phyloP scores from a whole-genome alignment of 257 asterid genomes.

The Handroanthus guayacan region DNA sequence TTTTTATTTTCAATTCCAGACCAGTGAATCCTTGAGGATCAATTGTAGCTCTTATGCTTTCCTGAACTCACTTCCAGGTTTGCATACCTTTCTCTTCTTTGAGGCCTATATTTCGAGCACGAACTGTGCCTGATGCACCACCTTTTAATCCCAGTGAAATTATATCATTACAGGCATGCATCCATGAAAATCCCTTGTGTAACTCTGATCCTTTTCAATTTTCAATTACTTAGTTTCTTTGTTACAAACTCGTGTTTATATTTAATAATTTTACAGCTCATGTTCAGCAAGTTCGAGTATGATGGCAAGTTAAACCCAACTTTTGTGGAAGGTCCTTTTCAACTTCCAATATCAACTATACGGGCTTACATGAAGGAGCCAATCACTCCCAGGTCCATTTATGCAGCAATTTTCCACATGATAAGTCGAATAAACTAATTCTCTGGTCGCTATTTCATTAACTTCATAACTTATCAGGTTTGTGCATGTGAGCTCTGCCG shows the following conservation, averaged over 20 bases:
- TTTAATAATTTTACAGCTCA: conserved; percentile 68
- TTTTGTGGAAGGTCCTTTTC: conserved; percentile 85
- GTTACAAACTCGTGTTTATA: background rate
- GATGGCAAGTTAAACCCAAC: conserved; percentile 93
- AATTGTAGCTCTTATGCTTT: conserved; percentile 7
- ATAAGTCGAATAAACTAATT: conserved; percentile 18
- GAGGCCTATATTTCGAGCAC: conserved; percentile 95
- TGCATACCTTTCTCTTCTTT: conserved; percentile 84
- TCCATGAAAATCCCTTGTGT: conserved; percentile 6
- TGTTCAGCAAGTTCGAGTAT: conserved; percentile 96
- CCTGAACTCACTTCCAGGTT: conserved; percentile 52
- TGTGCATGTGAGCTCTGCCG: conserved; percentile 96
- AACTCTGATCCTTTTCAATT: conserved; percentile 7
- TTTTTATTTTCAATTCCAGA: background rate
- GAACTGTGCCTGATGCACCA: conserved; percentile 77
- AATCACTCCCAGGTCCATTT: conserved; percentile 71
- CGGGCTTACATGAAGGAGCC: conserved; percentile 81
- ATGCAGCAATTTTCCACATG: conserved; percentile 22
- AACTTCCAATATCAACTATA: conserved; percentile 90
- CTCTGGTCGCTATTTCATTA: background rate
- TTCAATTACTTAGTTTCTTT: background rate
- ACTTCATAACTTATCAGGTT: conserved; percentile 50
- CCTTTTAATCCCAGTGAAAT: conserved; percentile 87
- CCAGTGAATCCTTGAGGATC: conserved; percentile 7
- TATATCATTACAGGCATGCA: conserved; percentile 77